Evolutionary conservation across 805 yeast genomes (phyloP), one percentile per base, ranked within the genome.

Genomic region (Pichia kluyveri): DNA sequence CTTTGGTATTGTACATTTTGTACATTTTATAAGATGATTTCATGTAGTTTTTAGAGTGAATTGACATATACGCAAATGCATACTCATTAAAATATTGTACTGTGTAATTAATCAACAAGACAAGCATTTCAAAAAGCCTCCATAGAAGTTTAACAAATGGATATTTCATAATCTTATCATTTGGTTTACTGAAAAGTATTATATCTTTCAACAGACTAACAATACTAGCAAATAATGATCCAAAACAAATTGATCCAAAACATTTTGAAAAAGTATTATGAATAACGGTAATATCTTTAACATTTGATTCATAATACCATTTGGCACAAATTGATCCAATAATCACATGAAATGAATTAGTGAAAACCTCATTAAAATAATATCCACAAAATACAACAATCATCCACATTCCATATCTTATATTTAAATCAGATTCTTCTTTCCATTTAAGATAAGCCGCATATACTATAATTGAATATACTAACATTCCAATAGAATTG

Each of bases 181-280:
- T 17, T 6, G 45, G 48, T 39, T 44, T 42, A 9, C 44, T 8
- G 1, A 48, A 30, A 9, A 28, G 8, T n/a, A 48, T 18, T 18
- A 37, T 8, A 9, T 53, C 52, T 34, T 38, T 43, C 8, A 41
- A 12, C 7, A 48, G 18, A 8, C 85, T 89, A 51, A 87, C 72
- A 26, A 87, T 52, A 0, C 96, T 75, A 6, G 86, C 93, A 56
- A 88, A 75, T 54, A 88, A 68, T 3, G 69, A 63, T 0, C 96
- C 96, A 57, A 86, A 82, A 60, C 95, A 83, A 45, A 89, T 81
- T 1, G 96, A 86, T 0, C 97, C 97, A 60, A 88, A 83, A 8
- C 95, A 86, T 60, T 82, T 84, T 3, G 93, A 82, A 67, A 86
- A 42, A 58, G 82, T 84, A 3, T 95, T 83, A 66, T 85, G 64